phyloP scores from a whole-genome alignment of 1,284 basidiomycete species.

The Leccinum subfulvum region DNA sequence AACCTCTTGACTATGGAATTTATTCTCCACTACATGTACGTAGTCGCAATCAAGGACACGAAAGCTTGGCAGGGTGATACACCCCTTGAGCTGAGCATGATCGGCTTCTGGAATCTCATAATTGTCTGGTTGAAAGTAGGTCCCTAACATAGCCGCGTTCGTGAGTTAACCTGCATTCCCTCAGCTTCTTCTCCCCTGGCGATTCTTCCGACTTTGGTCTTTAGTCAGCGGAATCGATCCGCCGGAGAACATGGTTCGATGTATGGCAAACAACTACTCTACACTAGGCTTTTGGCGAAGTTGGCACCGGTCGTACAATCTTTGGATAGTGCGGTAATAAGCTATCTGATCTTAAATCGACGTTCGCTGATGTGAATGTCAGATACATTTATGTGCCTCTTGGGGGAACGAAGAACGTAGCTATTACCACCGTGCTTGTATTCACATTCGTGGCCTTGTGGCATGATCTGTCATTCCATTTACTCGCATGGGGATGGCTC shows the following conservation, averaged over 20 bases:
- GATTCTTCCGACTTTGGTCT: slow-evolving; percentile 97
- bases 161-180: not conserved
- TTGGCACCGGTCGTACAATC: slow-evolving; percentile 96
- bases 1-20: slow-evolving; percentile 79
- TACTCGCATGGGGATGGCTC: slow-evolving; percentile 97
- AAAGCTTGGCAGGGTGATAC: slow-evolving; percentile 74
- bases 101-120: slow-evolving; percentile 97
- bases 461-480: slow-evolving; percentile 89
- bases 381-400: slow-evolving; percentile 96
- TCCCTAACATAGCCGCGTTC: not conserved
- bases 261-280: slow-evolving; percentile 99
- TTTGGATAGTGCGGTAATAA: slow-evolving; percentile 85
- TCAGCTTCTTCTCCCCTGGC: slow-evolving; percentile 94
- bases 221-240: slow-evolving; percentile 87
- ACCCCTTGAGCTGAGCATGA: slow-evolving; percentile 84
- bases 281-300: slow-evolving; percentile 91
- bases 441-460: slow-evolving; percentile 99
- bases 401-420: slow-evolving; percentile 71
- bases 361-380: slow-evolving; percentile 1
- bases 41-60: slow-evolving; percentile 93
- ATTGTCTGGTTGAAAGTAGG: slow-evolving; percentile 94
- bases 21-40: slow-evolving; percentile 93
- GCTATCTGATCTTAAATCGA: slow-evolving; percentile 13
- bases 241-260: slow-evolving; percentile 98
- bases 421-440: slow-evolving; percentile 75